Evolutionary conservation across 2,329 filamentous ascomycete species (phyloP).

Genomic region (Pseudogymnoascus sp.): DNA sequence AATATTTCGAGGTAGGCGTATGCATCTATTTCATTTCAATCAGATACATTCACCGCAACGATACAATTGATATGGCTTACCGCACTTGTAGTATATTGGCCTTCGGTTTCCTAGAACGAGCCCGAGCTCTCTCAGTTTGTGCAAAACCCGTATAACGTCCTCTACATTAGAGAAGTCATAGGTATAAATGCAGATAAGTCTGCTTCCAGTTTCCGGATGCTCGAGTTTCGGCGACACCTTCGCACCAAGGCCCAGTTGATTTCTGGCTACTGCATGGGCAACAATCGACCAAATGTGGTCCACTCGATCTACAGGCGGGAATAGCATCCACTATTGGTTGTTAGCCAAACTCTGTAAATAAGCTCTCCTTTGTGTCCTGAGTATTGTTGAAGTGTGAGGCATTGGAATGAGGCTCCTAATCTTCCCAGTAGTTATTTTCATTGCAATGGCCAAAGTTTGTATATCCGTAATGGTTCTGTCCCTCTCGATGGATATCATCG

Average conservation of each 20-base stretch:
- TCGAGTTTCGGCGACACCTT: slow-evolving; percentile 59
- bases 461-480: slow-evolving; percentile 46
- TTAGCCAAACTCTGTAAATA: neutral
- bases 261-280: slow-evolving; percentile 57
- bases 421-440: slow-evolving; percentile 58
- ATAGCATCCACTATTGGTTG: slow-evolving; percentile 62
- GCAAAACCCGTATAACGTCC: slow-evolving; percentile 62
- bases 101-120: slow-evolving; percentile 38
- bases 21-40: slow-evolving; percentile 42
- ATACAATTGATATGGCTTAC: slow-evolving; percentile 16
- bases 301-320: slow-evolving; percentile 46
- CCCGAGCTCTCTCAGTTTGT: slow-evolving; percentile 52
- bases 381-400: neutral
- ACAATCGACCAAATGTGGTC: slow-evolving; percentile 59
- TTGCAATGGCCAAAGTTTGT: slow-evolving; percentile 50
- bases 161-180: slow-evolving; percentile 59
- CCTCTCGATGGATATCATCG: slow-evolving; percentile 26
- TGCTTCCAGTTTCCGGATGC: slow-evolving; percentile 34
- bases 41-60: neutral
- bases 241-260: slow-evolving; percentile 62
- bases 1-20: slow-evolving; percentile 60
- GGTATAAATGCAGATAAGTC: slow-evolving; percentile 73
- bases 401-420: slow-evolving; percentile 29
- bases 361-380: neutral
- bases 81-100: slow-evolving; percentile 65